phyloP scores from a whole-genome alignment of 1,284 basidiomycete species.

The Gomphus bonarii region DNA sequence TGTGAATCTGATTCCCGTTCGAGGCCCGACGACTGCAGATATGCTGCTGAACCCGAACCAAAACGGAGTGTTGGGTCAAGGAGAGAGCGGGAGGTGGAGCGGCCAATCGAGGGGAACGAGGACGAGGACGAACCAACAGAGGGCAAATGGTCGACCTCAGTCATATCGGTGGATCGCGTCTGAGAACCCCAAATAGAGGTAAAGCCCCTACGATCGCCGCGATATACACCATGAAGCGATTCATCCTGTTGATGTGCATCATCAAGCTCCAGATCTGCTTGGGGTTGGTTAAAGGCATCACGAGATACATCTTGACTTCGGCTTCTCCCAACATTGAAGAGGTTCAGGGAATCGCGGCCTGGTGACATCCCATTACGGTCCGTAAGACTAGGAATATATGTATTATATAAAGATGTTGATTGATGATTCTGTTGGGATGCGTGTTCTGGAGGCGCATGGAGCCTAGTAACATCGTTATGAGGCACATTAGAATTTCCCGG shows the following conservation, averaged over 20 bases:
- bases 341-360: neutral
- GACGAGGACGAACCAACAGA: neutral
- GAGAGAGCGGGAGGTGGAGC: slow-evolving; percentile 6
- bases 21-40: neutral
- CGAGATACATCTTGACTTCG: neutral
- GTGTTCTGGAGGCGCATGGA: neutral
- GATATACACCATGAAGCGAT: neutral
- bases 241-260: neutral
- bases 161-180: neutral
- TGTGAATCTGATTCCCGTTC: neutral
- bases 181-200: neutral
- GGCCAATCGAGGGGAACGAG: neutral
- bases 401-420: neutral
- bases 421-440: neutral
- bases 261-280: neutral
- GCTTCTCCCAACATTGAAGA: neutral
- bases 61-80: slow-evolving; percentile 7
- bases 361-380: neutral
- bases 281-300: neutral
- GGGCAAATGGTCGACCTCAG: neutral
- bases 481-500: neutral
- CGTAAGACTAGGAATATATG: neutral
- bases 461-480: neutral
- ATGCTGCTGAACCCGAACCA: neutral
- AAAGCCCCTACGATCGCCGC: neutral